These are phyloP conservation scores for Raphanus sativus DNA, from an alignment of 345 rosid species.

Conservation along the genomic window DNA sequence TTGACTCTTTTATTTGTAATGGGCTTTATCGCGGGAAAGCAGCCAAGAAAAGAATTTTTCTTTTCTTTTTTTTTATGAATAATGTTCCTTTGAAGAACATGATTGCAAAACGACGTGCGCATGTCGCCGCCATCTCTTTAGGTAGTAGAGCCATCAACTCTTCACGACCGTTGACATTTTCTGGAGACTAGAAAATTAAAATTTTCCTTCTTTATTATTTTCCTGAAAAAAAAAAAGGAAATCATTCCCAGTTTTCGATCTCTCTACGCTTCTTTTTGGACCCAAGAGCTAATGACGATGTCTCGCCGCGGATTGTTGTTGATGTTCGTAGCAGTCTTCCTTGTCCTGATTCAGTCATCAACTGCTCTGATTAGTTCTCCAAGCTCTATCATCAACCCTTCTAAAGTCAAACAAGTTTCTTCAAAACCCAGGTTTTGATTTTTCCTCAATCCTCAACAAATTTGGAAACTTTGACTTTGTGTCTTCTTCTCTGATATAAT, in stretches of 20 bases:
- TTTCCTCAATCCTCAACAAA: neutral
- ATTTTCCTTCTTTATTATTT: conserved; percentile 21
- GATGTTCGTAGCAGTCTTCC: conserved; percentile 41
- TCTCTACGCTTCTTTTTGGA: conserved; percentile 9
- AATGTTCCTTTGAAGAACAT: neutral
- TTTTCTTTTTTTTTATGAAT: neutral
- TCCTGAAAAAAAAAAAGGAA: neutral
- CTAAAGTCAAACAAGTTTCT: conserved; percentile 84
- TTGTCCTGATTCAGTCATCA: conserved; percentile 40
- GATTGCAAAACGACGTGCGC: conserved; percentile 36
- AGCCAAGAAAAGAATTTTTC: neutral
- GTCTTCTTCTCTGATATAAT: neutral
- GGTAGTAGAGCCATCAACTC: conserved; percentile 24
- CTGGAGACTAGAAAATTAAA: neutral
- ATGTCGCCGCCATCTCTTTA: conserved; percentile 36
- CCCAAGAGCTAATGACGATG: conserved; percentile 25
- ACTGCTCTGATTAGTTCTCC: conserved; percentile 54
- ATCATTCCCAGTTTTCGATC: conserved; percentile 8
- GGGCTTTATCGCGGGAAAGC: conserved; percentile 16
- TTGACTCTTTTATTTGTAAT: neutral
- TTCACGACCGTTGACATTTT: conserved; percentile 43
- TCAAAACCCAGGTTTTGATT: conserved; percentile 71
- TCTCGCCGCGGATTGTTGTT: conserved; percentile 36
- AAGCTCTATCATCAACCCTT: conserved; percentile 68
- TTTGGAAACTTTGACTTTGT: conserved; percentile 4